Percentiles rank a stretch among this genome's conserved stretches.
Conservation (phyloP, 768 basidiomycete genomes). For the Suillus alpinus region DNA sequence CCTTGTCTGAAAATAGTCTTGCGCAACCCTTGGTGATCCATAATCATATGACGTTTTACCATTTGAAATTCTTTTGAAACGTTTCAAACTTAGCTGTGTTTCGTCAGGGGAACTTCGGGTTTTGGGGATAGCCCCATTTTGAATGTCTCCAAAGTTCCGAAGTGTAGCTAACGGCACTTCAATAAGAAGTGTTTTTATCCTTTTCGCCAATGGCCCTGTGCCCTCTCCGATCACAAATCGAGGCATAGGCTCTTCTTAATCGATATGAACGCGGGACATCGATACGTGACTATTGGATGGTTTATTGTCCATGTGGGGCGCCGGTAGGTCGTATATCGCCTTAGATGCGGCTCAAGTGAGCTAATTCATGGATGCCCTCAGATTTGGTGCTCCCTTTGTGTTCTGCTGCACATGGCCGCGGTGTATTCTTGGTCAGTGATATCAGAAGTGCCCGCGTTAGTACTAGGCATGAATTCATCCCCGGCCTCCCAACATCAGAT, state of each 20-base stretch:
- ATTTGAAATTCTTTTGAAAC: neutral
- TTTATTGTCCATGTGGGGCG: neutral
- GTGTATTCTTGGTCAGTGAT: neutral
- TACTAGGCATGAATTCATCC: neutral
- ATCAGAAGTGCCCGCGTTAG: neutral
- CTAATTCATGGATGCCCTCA: neutral
- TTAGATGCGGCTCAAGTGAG: too few species aligned
- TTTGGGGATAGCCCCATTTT: neutral
- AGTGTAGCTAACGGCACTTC: neutral
- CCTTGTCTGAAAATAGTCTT: neutral
- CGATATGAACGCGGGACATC: slow-evolving; percentile 30
- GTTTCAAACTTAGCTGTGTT: neutral
- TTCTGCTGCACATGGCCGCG: neutral
- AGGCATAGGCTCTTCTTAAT: neutral
- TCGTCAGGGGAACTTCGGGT: neutral
- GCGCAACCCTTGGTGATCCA: neutral
- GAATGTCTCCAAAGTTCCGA: neutral
- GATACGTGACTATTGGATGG: slow-evolving; percentile 6
- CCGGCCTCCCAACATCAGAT: neutral
- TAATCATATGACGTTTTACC: neutral
- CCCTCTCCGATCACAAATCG: neutral
- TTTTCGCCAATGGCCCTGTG: neutral
- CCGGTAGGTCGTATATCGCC: neutral
- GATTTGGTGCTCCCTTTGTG: neutral
- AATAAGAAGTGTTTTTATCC: neutral